Percentiles rank a stretch among this genome's conserved stretches.
These are phyloP conservation scores for Fusarium sp. DNA, from an alignment of 2,329 filamentous ascomycete species.

Conservation along the genomic window DNA sequence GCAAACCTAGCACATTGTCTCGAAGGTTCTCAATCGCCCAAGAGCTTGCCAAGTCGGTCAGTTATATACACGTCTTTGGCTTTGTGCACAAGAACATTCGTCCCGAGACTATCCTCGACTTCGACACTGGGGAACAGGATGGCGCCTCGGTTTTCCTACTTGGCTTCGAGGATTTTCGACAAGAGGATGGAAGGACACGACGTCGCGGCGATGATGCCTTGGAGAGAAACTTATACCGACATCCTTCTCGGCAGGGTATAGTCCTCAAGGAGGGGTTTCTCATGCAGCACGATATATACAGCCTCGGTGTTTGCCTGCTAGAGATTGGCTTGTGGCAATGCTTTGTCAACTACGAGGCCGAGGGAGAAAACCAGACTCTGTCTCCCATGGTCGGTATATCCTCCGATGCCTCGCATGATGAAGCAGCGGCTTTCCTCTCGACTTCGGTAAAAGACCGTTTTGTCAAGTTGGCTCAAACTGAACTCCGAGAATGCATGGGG, in stretches of 20 bases:
- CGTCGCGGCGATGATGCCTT: slow-evolving; percentile 48
- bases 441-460: neutral
- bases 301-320: slow-evolving; percentile 64
- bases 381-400: neutral
- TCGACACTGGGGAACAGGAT: slow-evolving; percentile 27
- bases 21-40: neutral
- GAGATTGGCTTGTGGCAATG: slow-evolving; percentile 63
- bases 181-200: slow-evolving; percentile 22
- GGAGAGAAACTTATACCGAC: slow-evolving; percentile 62
- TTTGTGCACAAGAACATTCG: slow-evolving; percentile 62
- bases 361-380: neutral
- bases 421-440: neutral
- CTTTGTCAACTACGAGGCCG: slow-evolving; percentile 41
- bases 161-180: slow-evolving; percentile 37
- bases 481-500: slow-evolving; percentile 44
- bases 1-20: neutral
- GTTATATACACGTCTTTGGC: slow-evolving; percentile 50
- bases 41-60: slow-evolving; percentile 47
- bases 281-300: slow-evolving; percentile 69
- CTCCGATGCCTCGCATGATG: neutral
- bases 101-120: slow-evolving; percentile 55
- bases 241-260: slow-evolving; percentile 60
- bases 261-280: slow-evolving; percentile 53
- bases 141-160: slow-evolving; percentile 10
- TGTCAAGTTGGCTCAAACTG: neutral